These are phyloP conservation scores for Amaranthus tricolor DNA, from an alignment of 179 eudicot species.

Conservation along the genomic window DNA sequence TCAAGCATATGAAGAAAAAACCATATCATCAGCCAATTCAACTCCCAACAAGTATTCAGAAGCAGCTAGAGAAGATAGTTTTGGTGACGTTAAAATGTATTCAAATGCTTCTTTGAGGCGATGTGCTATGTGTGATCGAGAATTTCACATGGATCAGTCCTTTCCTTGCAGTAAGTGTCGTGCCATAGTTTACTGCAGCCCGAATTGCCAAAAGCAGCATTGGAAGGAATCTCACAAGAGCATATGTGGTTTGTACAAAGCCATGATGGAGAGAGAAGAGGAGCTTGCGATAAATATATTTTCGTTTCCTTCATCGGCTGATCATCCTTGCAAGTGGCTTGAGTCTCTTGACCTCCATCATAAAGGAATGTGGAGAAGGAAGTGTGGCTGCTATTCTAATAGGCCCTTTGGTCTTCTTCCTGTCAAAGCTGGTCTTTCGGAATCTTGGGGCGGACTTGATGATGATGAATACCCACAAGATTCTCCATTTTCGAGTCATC, in stretches of 20 bases:
- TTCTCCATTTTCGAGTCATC: conserved; percentile 30
- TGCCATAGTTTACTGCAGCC: conserved; percentile 41
- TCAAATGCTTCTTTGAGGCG: conserved; percentile 28
- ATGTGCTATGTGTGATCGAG: conserved; percentile 49
- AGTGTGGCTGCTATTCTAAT: conserved; percentile 49
- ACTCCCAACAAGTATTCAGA: conserved; percentile 45
- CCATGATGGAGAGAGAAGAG: conserved; percentile 58
- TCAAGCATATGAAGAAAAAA: conserved; percentile 50
- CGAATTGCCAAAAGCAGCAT: conserved; percentile 48
- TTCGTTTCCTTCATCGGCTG: conserved; percentile 38
- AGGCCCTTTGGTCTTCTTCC: conserved; percentile 50
- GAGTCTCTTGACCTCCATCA: conserved; percentile 47
- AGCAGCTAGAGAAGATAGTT: conserved; percentile 37
- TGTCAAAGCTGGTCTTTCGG: conserved; percentile 33
- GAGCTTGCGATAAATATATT: conserved; percentile 50
- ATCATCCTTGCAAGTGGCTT: conserved; percentile 48
- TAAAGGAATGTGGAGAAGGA: conserved; percentile 61
- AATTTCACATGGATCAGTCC: conserved; percentile 40
- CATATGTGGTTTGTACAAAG: conserved; percentile 51
- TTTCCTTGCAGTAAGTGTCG: conserved; percentile 41
- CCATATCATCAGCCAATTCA: conserved; percentile 41
- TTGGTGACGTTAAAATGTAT: conserved; percentile 27
- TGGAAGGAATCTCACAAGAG: conserved; percentile 50
- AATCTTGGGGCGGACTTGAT: conserved; percentile 57
- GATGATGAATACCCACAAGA: conserved; percentile 51